These are phyloP conservation scores for Thalassiosira oceanica DNA, from an alignment of 352 stramenopile genomes.

Conservation along the genomic window DNA sequence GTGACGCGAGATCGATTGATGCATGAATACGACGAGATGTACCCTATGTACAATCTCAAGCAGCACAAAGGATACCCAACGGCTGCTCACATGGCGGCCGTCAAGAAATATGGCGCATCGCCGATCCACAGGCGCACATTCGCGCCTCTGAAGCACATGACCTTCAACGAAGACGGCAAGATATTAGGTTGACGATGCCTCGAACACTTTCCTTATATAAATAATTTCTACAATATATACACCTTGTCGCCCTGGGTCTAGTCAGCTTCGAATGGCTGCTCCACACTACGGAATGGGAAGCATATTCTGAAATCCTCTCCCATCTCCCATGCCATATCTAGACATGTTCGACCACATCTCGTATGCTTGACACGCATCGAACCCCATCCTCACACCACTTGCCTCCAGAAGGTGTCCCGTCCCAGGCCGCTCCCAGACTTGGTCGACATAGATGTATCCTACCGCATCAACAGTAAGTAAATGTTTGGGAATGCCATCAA, in stretches of 20 bases:
- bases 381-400: slow-evolving; percentile 51
- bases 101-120: slow-evolving; percentile 87
- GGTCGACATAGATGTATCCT: slow-evolving; percentile 63
- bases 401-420: slow-evolving; percentile 58
- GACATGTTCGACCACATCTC: slow-evolving; percentile 36
- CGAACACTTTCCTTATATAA: no score
- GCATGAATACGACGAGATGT: slow-evolving; percentile 89
- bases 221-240: no score
- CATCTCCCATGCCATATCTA: slow-evolving; percentile 34
- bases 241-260: no score
- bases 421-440: slow-evolving; percentile 47
- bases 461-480: no score
- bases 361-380: slow-evolving; percentile 18
- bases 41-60: slow-evolving; percentile 90
- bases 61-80: slow-evolving; percentile 98
- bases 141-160: slow-evolving; percentile 89
- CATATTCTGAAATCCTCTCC: slow-evolving; percentile 15
- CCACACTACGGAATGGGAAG: slow-evolving; percentile 48
- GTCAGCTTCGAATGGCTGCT: no score
- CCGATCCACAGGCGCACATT: slow-evolving; percentile 95
- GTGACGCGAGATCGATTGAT: slow-evolving; percentile 97
- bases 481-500: no score
- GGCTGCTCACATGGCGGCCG: slow-evolving; percentile 86
- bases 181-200: slow-evolving; percentile 27
- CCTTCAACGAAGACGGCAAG: slow-evolving; percentile 60